A percentile compares a stretch with the other conserved stretches of the same genome.
These are phyloP conservation scores for Fusarium sp. DNA, from an alignment of 2,329 filamentous ascomycete genomes.

Conservation along the genomic window DNA sequence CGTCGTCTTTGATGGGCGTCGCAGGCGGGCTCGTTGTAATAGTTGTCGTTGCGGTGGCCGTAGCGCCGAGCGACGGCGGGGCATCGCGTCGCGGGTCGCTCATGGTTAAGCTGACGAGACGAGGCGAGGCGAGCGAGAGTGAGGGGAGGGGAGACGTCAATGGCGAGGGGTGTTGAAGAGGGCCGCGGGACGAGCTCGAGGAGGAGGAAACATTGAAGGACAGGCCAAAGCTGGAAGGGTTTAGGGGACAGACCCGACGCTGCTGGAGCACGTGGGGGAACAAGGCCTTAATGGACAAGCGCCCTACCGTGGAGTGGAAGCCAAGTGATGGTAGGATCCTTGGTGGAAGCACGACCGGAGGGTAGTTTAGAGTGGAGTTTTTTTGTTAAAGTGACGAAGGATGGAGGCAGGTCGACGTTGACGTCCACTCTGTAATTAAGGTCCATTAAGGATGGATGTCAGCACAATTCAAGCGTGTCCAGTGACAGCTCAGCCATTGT, in stretches of 20 bases:
- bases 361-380: slow-evolving; percentile 31
- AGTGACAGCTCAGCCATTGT: background rate
- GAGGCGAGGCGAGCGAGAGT: background rate
- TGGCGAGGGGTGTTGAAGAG: slow-evolving; percentile 27
- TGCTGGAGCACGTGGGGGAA: slow-evolving; percentile 22
- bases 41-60: slow-evolving; percentile 22
- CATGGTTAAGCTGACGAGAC: slow-evolving; percentile 42
- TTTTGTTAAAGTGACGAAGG: slow-evolving; percentile 7
- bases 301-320: slow-evolving; percentile 6
- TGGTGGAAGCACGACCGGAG: slow-evolving; percentile 17
- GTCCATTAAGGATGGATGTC: background rate
- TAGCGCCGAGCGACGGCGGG: slow-evolving; percentile 42
- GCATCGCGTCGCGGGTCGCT: slow-evolving; percentile 46
- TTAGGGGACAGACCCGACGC: slow-evolving; percentile 4
- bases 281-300: slow-evolving; percentile 14
- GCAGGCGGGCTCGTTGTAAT: slow-evolving; percentile 18
- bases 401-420: slow-evolving; percentile 6
- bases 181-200: slow-evolving; percentile 17
- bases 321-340: slow-evolving; percentile 19
- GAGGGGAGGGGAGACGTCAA: slow-evolving; percentile 29
- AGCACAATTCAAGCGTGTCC: background rate
- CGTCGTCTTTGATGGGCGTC: slow-evolving; percentile 35
- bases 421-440: background rate
- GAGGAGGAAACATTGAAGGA: slow-evolving; percentile 30
- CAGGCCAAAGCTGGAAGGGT: background rate